Percentiles rank a stretch among this genome's conserved stretches.
Evolutionary conservation across 2,329 filamentous ascomycete genomes (phyloP).

Genomic region (Knoxdaviesia capensis): DNA sequence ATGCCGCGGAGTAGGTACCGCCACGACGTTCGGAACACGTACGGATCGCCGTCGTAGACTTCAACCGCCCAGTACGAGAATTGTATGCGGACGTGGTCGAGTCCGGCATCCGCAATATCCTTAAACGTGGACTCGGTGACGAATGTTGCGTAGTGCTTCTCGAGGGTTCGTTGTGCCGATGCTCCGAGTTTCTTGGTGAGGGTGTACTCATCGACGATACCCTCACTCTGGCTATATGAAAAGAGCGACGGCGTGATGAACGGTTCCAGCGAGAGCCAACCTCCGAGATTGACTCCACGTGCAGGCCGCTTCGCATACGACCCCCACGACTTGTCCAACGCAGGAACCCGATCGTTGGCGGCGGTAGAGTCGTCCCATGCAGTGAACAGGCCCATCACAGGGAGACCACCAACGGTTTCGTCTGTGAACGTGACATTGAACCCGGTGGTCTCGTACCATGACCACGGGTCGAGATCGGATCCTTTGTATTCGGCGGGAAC

Average conservation of each 20-base stretch:
- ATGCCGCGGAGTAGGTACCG: constrained; percentile 82
- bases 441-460: constrained; percentile 74
- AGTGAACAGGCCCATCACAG: constrained; percentile 72
- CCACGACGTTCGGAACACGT: constrained; percentile 74
- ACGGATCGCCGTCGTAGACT: constrained; percentile 71
- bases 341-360: constrained; percentile 63
- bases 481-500: constrained; percentile 49
- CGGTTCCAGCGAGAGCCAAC: constrained; percentile 85
- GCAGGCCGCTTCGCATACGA: constrained; percentile 62
- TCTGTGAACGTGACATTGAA: constrained; percentile 93
- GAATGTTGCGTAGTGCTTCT: constrained; percentile 81
- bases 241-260: constrained; percentile 94
- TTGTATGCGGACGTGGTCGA: constrained; percentile 93
- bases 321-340: constrained; percentile 56
- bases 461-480: constrained; percentile 70
- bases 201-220: constrained; percentile 77
- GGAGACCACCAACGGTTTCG: constrained; percentile 65
- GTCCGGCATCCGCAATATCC: constrained; percentile 67
- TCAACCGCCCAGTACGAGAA: constrained; percentile 90
- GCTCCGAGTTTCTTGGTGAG: constrained; percentile 51
- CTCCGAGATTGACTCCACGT: constrained; percentile 78
- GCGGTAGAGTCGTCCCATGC: constrained; percentile 67
- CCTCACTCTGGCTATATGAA: constrained; percentile 36
- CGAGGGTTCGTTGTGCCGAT: constrained; percentile 44
- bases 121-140: constrained; percentile 68